These are phyloP conservation scores for Curvularia verruculosa DNA, from an alignment of 2,329 filamentous ascomycete species.

Conservation along the genomic window DNA sequence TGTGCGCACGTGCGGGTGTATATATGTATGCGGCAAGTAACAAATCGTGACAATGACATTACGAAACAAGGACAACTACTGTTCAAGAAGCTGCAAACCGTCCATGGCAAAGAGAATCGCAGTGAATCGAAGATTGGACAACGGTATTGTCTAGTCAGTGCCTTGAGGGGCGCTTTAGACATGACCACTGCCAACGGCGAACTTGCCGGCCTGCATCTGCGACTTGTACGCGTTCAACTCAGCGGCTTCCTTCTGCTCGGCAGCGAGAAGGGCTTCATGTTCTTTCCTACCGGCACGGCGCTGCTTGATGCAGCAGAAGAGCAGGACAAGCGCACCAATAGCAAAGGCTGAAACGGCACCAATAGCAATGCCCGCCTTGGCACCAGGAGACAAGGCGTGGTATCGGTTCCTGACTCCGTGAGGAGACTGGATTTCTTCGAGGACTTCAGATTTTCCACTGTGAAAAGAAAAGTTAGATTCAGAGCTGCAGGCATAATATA, in stretches of 20 bases:
- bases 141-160: neutral
- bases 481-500: neutral
- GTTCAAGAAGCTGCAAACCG: slow-evolving; percentile 7
- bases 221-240: slow-evolving; percentile 43
- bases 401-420: slow-evolving; percentile 46
- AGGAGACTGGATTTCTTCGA: slow-evolving; percentile 45
- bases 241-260: slow-evolving; percentile 46
- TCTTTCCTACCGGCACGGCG: slow-evolving; percentile 46
- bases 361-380: slow-evolving; percentile 46
- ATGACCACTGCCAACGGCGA: slow-evolving; percentile 26
- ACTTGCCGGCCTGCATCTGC: slow-evolving; percentile 35
- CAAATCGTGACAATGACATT: slow-evolving; percentile 19
- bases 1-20: neutral
- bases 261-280: slow-evolving; percentile 40
- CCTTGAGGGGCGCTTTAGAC: slow-evolving; percentile 11
- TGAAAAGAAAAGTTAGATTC: slow-evolving; percentile 16
- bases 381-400: slow-evolving; percentile 40
- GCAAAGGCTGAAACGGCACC: slow-evolving; percentile 36
- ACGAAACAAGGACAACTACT: slow-evolving; percentile 6
- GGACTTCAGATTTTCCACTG: slow-evolving; percentile 46
- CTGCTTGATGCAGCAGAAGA: slow-evolving; percentile 50
- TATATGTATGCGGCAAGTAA: neutral
- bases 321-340: slow-evolving; percentile 32
- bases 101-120: slow-evolving; percentile 7
- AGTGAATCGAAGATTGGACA: slow-evolving; percentile 13